Base-by-base conservation (phyloP, 225 moss, liverwort and hornwort species). In the Lunularia cruciata region DNA sequence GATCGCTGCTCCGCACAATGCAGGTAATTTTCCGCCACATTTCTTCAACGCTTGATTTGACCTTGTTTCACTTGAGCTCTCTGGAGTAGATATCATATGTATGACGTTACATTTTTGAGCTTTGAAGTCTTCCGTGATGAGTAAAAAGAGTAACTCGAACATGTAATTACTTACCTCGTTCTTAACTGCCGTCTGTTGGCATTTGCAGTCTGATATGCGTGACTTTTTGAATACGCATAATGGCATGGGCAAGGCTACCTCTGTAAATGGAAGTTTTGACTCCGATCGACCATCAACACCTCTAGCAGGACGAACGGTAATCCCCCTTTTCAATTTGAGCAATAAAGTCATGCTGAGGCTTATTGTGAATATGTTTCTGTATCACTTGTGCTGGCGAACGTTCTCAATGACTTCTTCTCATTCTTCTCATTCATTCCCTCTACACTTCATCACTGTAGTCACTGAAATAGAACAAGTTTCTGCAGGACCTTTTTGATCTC, bases 1-100 rank as follows among this genome's bases (percentile, higher is more conserved):
- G 96, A 60, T 86, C 90, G 34, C 78, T 96, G 78, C 96, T 96
- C 68, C 89, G 96, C 30, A 92, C 96, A 40, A 92, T 96, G 96
- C 96, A 93, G 88, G 93, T 93, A 36, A 47, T 38, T 73, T 40
- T 42, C 9, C 9, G 39, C 23, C 9, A 16, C 26, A 2, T 36
- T 9, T 46, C 1, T 45, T 14, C 3, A 63, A 16, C 14, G 27
- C 19, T 18, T 34, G 59, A 60, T 35, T 33, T 20, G 48, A 48
- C 6, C 5, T 52, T 25, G 12, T 52, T 26, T 25, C 23, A 52
- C 52, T 16, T 0, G 38, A 37, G 2, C 13, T 0, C 5, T 4
- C 15, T 20, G 9, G 39, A 38, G 11, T 11, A 10, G 5, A 18
- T 28, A 9, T 57, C 19, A 3, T 25, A 25, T 54, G 1, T 10